These are phyloP conservation scores for Aspergillus sparsus DNA, from an alignment of 495 filamentous ascomycete species.

Conservation along the genomic window DNA sequence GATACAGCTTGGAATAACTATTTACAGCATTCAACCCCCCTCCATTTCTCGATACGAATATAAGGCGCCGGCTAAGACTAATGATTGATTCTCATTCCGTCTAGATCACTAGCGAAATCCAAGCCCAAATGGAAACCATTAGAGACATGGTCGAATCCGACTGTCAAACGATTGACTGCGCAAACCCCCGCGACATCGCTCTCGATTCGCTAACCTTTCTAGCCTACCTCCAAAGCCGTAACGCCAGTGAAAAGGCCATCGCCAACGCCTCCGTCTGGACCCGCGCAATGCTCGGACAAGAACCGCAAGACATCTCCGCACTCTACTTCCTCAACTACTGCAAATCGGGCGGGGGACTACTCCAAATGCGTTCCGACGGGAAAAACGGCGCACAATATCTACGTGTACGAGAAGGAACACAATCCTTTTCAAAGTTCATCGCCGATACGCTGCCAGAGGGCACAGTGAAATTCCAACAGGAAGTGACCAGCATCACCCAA, in stretches of 20 bases:
- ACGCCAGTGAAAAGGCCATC: conserved; percentile 25
- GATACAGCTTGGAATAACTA: neutral
- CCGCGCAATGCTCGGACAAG: conserved; percentile 47
- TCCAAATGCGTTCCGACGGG: conserved; percentile 40
- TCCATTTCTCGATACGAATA: neutral
- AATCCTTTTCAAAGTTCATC: conserved; percentile 32
- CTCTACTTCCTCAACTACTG: conserved; percentile 54
- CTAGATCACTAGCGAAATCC: conserved; percentile 9
- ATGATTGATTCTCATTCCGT: neutral
- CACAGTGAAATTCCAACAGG: neutral
- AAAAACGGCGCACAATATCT: conserved; percentile 48
- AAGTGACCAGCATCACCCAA: too few species aligned
- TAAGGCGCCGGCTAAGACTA: conserved; percentile 4
- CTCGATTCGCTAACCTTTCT: conserved; percentile 37
- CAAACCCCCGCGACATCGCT: conserved; percentile 18
- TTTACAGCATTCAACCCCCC: neutral
- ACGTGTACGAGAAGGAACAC: conserved; percentile 38
- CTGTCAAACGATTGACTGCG: conserved; percentile 22
- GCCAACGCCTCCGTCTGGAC: conserved; percentile 39
- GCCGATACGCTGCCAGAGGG: conserved; percentile 25
- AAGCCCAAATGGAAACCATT: conserved; percentile 11
- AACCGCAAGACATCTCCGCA: conserved; percentile 44
- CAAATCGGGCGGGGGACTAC: conserved; percentile 43
- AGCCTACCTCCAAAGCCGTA: conserved; percentile 27
- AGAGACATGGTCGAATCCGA: conserved; percentile 31